Percentiles rank a stretch among this genome's conserved stretches.
These are phyloP conservation scores for Ochromonas danica DNA, from an alignment of 108 stramenopile genomes.

Conservation along the genomic window DNA sequence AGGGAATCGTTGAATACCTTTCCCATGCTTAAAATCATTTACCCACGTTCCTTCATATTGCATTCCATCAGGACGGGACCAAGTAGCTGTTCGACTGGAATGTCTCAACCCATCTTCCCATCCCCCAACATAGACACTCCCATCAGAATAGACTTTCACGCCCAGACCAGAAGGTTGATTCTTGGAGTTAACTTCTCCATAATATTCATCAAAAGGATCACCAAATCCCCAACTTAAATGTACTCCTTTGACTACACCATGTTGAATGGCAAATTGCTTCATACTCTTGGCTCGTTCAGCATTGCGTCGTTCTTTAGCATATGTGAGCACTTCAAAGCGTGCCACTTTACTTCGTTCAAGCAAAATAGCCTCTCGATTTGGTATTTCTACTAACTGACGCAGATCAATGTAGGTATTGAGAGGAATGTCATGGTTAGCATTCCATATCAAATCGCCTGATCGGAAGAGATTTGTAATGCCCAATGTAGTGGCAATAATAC, in stretches of 20 bases:
- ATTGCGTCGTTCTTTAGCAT: not conserved
- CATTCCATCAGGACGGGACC: conserved; percentile 1
- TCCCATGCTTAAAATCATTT: conserved; percentile 30
- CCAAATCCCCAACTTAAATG: conserved; percentile 25
- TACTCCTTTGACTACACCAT: not conserved
- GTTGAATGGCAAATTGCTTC: not conserved
- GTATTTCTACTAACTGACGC: no score
- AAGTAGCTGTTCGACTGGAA: not conserved
- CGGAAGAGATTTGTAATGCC: not conserved
- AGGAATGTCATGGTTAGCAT: conserved; percentile 1
- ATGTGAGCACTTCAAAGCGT: not conserved
- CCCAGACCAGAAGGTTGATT: conserved; percentile 7
- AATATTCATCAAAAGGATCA: conserved; percentile 33
- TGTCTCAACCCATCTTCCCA: conserved; percentile 19
- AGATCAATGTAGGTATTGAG: not conserved
- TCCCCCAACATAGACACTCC: conserved; percentile 1
- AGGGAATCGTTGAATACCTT: not conserved
- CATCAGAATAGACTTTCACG: conserved; percentile 19
- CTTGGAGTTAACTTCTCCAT: conserved; percentile 2
- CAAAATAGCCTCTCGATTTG: not conserved
- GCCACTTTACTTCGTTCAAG: not conserved
- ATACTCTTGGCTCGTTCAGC: not conserved
- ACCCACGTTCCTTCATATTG: conserved; percentile 23
- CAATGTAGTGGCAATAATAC: conserved; percentile 11
- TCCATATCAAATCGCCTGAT: not conserved